These are phyloP conservation scores for Aureobasidium sp. DNA, from an alignment of 2,329 filamentous ascomycete species.

Conservation along the genomic window DNA sequence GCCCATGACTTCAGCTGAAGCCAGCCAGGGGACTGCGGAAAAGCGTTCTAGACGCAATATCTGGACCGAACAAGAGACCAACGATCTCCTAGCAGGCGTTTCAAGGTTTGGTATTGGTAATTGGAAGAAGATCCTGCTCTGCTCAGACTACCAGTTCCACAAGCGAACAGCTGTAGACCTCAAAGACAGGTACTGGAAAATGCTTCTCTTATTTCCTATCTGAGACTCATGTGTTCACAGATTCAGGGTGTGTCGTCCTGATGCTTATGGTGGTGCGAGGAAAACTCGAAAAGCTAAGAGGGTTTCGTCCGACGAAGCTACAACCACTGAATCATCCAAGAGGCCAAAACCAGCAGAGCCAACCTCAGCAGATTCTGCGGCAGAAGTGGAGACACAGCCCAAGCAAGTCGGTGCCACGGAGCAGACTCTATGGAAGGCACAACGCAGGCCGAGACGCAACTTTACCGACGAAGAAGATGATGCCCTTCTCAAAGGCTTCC, in stretches of 20 bases:
- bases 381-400: not conserved
- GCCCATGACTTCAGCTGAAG: not conserved
- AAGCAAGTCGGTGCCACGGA: not conserved
- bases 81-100: slow-evolving; percentile 51
- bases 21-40: not conserved
- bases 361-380: not conserved
- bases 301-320: not conserved
- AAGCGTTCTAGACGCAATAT: slow-evolving; percentile 34
- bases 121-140: slow-evolving; percentile 56
- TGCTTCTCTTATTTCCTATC: slow-evolving; percentile 22
- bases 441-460: slow-evolving; percentile 46
- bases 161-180: slow-evolving; percentile 54
- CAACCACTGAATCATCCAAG: not conserved
- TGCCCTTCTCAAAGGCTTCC: slow-evolving; percentile 51
- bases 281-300: slow-evolving; percentile 6
- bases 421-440: slow-evolving; percentile 18
- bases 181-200: slow-evolving; percentile 46
- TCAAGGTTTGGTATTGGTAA: slow-evolving; percentile 55
- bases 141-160: slow-evolving; percentile 50
- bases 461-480: slow-evolving; percentile 53
- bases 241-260: slow-evolving; percentile 49
- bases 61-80: slow-evolving; percentile 58
- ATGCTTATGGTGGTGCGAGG: slow-evolving; percentile 33
- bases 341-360: not conserved
- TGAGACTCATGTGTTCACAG: slow-evolving; percentile 22